Evolutionary conservation across 495 filamentous ascomycete genomes (phyloP), one percentile per base, ranked within the genome.

Genomic region (Aeminium ludgeri): DNA sequence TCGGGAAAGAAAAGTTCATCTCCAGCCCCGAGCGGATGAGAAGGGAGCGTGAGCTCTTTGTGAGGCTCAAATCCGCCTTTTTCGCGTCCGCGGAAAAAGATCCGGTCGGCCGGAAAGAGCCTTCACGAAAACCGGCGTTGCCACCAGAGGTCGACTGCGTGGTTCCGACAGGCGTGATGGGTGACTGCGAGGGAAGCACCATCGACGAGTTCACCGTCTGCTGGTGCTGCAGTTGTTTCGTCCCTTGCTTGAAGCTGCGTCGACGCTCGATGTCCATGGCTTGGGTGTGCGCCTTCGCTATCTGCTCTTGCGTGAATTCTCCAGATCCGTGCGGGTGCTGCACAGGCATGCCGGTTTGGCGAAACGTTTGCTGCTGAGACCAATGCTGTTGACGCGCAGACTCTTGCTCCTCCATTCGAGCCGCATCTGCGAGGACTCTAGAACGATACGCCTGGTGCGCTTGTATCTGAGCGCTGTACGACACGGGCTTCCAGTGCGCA

Each of bases 1-100:
- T 36, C 20, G 40, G 20, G 46, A 49, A 45, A 4, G 46, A 49
- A 32, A 49, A 49, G 30, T 45, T 49, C 41, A 49, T 45, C 28
- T 29, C 10, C 25, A 30, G 16, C 1, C 44, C 44, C 10, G 44
- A 41, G 12, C 30, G 41, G 12, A 41, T 25, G 1, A 40, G 37
- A 35, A 29, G 27, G 31, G 2, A 29, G 25, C 13, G 20, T 34
- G 28, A 39, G 20, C 34, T 39, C 34, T 40, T 40, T 11, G 36
- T 12, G 12, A 34, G 25, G 19, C 43, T 25, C 18, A 43, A 28
- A 23, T 35, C 27, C 5, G 28, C 10, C 17, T 28, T 10, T 33
- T 18, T 23, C 8, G 28, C 5, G 16, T 34, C 12, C 20, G 15
- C 15, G 38, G 10, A 27, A 1, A 30, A 27, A 34, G 29, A 12